Base-by-base conservation (phyloP, 768 basidiomycete genomes). In the Termitomyces titanicus region DNA sequence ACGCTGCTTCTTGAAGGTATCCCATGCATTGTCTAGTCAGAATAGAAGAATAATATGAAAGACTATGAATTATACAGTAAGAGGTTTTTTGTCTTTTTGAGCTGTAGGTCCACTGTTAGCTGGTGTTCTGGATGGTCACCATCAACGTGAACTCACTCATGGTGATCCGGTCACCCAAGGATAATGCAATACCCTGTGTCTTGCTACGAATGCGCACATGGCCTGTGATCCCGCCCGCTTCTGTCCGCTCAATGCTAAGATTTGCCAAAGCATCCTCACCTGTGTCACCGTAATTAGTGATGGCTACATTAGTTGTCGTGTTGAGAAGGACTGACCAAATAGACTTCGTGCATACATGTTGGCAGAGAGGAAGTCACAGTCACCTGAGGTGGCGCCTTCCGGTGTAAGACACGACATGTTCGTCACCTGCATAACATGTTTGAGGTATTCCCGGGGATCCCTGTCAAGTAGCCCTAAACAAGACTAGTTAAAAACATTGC, bases 331-430 rank as follows among this genome's bases (percentile, higher is more conserved):
- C 88, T 62, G 48, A 89, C 94, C 95, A 60, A 98, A 99, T 60
- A 96, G 66, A 74, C 92, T 94, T 54, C 89, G 83, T 15, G 96
- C 96, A 72, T 97, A 98, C 82, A 98, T 85, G 67, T 98, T 98
- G 25, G 94, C 96, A 7, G 92, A 92, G 34, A 98, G 76, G 83
- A 98, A 99, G 72, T 95, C 91, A 65, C 95, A 98, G 58, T 98
- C 94, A 47, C 96, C 95, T 0, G 91, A 93, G 49, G 93, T 82
- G 0, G 96, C 94, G 48, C 96, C 96, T 20, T 93, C 93, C 0
- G 96, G 94, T 17, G 96, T 99, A 24, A 99, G 79, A 66, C 94
- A 95, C 10, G 93, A 86, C 95, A 98, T 98, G 69, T 99, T 98
- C 44, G 96, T 99, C 18, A 90, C 85, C 64, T 89, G 88, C 92